These are phyloP conservation scores for Pseudogymnoascus sp. DNA, from an alignment of 2,329 filamentous ascomycete genomes.

Conservation along the genomic window DNA sequence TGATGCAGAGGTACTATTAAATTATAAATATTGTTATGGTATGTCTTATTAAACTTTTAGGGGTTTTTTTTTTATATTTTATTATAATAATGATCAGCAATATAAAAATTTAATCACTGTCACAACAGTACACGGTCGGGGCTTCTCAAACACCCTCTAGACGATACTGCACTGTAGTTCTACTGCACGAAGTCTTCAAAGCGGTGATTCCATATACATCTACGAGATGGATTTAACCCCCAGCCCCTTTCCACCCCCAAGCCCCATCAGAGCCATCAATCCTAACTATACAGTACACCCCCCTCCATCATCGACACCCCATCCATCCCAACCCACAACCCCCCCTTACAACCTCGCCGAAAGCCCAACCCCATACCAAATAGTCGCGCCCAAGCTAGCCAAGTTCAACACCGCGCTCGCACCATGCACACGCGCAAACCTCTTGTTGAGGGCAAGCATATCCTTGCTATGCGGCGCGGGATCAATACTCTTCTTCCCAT, in stretches of 20 bases:
- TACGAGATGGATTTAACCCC: not conserved
- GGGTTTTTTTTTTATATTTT: not conserved
- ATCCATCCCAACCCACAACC: not conserved
- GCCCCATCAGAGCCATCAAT: not conserved
- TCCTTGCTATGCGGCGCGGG: slow-evolving; percentile 71
- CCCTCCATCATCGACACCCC: not conserved
- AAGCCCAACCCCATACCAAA: slow-evolving; percentile 74
- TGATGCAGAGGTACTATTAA: not conserved
- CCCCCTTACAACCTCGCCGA: slow-evolving; percentile 23
- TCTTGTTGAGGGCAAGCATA: slow-evolving; percentile 74
- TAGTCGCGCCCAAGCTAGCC: slow-evolving; percentile 57
- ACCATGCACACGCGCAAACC: slow-evolving; percentile 74
- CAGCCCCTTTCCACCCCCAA: not conserved
- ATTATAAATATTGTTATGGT: not conserved
- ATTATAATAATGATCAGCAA: not conserved
- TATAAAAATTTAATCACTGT: not conserved
- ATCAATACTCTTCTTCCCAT: slow-evolving; percentile 83
- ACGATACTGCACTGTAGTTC: not conserved
- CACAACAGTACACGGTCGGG: not conserved
- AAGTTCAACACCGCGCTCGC: slow-evolving; percentile 76
- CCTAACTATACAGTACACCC: not conserved
- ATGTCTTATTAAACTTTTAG: not conserved
- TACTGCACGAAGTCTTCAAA: not conserved
- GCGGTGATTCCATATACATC: not conserved
- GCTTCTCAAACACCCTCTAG: not conserved